Evolutionary conservation across 2,329 filamentous ascomycete genomes (phyloP), one percentile per base, ranked within the genome.

Genomic region (Scedosporium dehoogii): DNA sequence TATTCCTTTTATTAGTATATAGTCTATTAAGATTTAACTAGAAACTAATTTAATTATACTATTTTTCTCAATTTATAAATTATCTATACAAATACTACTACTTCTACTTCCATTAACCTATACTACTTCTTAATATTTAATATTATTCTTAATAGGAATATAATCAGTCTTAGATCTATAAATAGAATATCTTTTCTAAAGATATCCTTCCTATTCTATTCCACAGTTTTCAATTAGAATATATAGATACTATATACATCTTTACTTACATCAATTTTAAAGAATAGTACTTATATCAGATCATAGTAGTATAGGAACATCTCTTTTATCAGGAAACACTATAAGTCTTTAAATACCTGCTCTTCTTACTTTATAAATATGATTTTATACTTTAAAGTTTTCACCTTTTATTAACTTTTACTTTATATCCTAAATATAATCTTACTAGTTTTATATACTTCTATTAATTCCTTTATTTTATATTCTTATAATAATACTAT

Each of bases 231-330:
- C 25, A 56, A 21, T 21, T 38, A 42, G 18, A 56, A 55, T 10
- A 41, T 25, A 58, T 46, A 58, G 51, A 44, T 59, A 4, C 5
- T 60, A 27, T 38, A 53, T 27, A 38, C 55, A 59, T 29, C 12
- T 58, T 41, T 63, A 44, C 23, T 51, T 16, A 21, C 60, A 53
- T 53, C 6, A 14, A 29, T 23, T 29, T 38, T 48, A 21, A 58
- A 46, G 9, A 48, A 65, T 58, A 33, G 48, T 46, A 55, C 64
- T 27, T 27, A 21, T 58, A 29, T 27, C 33, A 62, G 42, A 23
- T 56, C 65, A 65, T 57, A 60, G 33, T 29, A 44, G 3, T 62
- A 46, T 41, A 59, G 38, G 27, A 51, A 60, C 4, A 21, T 63
- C 29, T 61, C 55, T 18, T 33, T 53, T 53, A 53, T 53, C 6